Evolutionary conservation across 148 eudicot species (phyloP).

Genomic region (Rhododendron ferrugineum): DNA sequence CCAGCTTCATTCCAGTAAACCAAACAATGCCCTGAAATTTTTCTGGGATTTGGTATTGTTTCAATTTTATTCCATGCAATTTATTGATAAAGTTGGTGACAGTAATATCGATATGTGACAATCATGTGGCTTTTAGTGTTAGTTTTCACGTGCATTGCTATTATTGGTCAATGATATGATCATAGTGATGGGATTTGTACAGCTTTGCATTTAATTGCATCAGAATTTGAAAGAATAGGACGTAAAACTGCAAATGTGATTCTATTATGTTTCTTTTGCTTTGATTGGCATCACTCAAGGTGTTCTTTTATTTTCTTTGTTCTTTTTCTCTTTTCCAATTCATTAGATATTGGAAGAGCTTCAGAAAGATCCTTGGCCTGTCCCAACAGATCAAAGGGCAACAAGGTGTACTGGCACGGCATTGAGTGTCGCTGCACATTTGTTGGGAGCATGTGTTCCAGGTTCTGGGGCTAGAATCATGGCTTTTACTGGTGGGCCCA

Average conservation of each 20-base stretch:
- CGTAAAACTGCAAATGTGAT: neutral
- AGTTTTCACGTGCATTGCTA: neutral
- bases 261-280: neutral
- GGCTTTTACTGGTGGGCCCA: conserved; percentile 93
- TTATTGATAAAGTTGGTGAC: neutral
- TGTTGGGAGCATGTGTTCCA: conserved; percentile 93
- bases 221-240: neutral
- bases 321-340: neutral
- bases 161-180: neutral
- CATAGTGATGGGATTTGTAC: neutral
- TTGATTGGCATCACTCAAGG: neutral
- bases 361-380: conserved; percentile 96
- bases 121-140: neutral
- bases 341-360: conserved; percentile 85
- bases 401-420: conserved; percentile 91
- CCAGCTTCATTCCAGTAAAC: neutral
- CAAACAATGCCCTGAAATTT: neutral
- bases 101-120: too few relatives aligned
- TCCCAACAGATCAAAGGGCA: conserved; percentile 76
- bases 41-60: neutral
- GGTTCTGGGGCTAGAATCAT: conserved; percentile 90
- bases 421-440: conserved; percentile 80
- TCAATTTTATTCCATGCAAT: neutral
- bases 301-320: neutral
- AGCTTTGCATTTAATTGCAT: neutral